phyloP scores from a whole-genome alignment of 768 basidiomycete species.

The Boletus patriciae region DNA sequence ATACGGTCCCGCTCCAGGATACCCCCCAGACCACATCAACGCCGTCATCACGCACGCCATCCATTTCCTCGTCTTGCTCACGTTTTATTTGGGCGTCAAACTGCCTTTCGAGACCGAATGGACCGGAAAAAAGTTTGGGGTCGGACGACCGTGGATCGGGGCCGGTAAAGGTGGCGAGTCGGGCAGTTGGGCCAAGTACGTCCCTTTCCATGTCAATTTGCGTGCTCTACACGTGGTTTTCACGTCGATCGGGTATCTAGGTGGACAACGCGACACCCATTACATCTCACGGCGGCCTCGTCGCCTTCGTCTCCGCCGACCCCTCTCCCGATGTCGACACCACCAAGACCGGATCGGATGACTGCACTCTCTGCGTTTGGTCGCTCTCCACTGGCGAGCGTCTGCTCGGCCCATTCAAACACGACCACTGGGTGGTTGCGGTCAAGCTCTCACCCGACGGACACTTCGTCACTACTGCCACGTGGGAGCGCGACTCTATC shows the following conservation, averaged over 20 bases:
- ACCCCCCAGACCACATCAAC: conserved; percentile 85
- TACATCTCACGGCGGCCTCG: conserved; percentile 54
- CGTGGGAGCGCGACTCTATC: no score
- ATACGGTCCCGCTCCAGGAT: conserved; percentile 44
- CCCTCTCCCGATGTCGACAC: conserved; percentile 15
- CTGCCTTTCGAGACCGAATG: conserved; percentile 78
- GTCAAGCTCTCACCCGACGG: no score
- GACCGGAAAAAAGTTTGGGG: conserved; percentile 67
- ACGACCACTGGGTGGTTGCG: no score
- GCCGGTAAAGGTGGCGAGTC: conserved; percentile 64
- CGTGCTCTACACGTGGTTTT: not conserved
- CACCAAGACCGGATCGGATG: no score
- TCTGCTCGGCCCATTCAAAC: no score
- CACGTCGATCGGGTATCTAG: conserved; percentile 34
- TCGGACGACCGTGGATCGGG: conserved; percentile 77
- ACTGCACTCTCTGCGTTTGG: no score
- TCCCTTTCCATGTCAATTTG: not conserved
- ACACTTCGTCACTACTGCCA: no score
- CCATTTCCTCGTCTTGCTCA: conserved; percentile 74
- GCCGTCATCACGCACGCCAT: conserved; percentile 82
- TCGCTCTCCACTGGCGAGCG: no score
- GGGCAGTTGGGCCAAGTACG: conserved; percentile 72
- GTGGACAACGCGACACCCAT: conserved; percentile 66
- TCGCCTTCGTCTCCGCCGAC: conserved; percentile 34
- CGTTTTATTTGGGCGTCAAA: conserved; percentile 82